phyloP scores from a whole-genome alignment of 75 land plant genomes.

The Sequoia sempervirens region DNA sequence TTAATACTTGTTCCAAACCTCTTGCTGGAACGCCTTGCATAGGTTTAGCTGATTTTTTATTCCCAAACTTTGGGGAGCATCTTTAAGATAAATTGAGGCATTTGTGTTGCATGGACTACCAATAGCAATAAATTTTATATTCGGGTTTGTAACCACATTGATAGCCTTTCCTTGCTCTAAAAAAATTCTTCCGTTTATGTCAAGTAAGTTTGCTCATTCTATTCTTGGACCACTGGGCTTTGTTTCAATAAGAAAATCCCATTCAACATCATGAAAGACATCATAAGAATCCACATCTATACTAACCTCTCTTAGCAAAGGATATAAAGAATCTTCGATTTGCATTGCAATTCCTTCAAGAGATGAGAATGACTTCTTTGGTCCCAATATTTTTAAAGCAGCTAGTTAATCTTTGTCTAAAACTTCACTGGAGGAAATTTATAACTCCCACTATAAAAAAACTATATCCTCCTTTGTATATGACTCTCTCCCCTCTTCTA shows the following conservation, averaged over 20 bases:
- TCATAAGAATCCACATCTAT: conserved; percentile 84
- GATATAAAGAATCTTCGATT: conserved; percentile 92
- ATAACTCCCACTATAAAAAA: too few species aligned
- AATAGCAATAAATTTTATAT: too few species aligned
- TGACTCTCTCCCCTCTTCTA: too few species aligned
- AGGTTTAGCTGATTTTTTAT: conserved; percentile 24
- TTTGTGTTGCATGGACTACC: too few species aligned
- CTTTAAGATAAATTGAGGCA: too few species aligned
- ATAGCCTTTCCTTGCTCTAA: too few species aligned
- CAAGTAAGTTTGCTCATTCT: too few species aligned
- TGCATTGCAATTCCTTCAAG: conserved; percentile 99
- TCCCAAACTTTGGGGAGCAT: conserved; percentile 22
- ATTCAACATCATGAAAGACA: conserved; percentile 81
- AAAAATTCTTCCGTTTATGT: too few species aligned
- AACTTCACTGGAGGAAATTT: conserved; percentile 92
- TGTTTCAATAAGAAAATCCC: conserved; percentile 97
- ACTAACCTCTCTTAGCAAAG: conserved; percentile 86
- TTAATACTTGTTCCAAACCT: conserved; percentile 7
- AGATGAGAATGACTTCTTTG: conserved; percentile 73
- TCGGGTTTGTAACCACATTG: too few species aligned
- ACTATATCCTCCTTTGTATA: too few species aligned
- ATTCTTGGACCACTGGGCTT: conserved; percentile 98
- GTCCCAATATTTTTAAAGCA: conserved; percentile 80
- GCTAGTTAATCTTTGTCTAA: conserved; percentile 94
- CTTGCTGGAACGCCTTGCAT: conserved; percentile 9